These are phyloP conservation scores for Phytophthora rubi DNA, from an alignment of 352 stramenopile genomes.

Conservation along the genomic window DNA sequence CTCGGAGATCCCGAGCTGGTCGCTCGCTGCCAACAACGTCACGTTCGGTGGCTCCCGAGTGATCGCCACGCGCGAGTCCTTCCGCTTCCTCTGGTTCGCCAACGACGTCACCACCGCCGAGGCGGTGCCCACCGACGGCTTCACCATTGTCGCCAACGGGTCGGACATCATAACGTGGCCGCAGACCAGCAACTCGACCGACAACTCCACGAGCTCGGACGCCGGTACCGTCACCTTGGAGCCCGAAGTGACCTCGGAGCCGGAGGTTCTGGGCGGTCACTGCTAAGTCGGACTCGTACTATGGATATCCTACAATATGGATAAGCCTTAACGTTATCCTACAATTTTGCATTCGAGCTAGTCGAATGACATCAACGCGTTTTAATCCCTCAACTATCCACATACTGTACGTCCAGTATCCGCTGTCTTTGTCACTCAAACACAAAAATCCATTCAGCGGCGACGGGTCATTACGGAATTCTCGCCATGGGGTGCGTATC, in stretches of 20 bases:
- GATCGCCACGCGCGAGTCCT: constrained; percentile 50
- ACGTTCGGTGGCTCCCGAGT: constrained; percentile 54
- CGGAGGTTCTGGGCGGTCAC: background rate
- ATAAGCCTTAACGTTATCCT: background rate
- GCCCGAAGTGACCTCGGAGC: background rate
- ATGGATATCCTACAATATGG: no score
- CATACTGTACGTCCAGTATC: background rate
- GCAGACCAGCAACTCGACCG: constrained; percentile 30
- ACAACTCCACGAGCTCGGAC: constrained; percentile 17
- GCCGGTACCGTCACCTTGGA: constrained; percentile 6
- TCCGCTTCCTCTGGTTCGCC: constrained; percentile 56
- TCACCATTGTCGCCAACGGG: constrained; percentile 55
- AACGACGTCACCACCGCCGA: constrained; percentile 44
- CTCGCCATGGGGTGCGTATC: constrained; percentile 33
- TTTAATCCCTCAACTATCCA: background rate
- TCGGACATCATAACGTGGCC: constrained; percentile 46
- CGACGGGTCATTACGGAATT: constrained; percentile 23
- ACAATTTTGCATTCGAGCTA: background rate
- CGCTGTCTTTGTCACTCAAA: constrained; percentile 1
- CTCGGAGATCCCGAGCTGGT: constrained; percentile 48
- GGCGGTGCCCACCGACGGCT: constrained; percentile 50
- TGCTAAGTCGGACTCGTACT: constrained; percentile 19
- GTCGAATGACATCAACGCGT: background rate
- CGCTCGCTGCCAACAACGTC: constrained; percentile 46
- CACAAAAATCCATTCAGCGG: constrained; percentile 16